phyloP scores from a whole-genome alignment of 2,329 filamentous ascomycete genomes.

The Aspergillus neoniger region DNA sequence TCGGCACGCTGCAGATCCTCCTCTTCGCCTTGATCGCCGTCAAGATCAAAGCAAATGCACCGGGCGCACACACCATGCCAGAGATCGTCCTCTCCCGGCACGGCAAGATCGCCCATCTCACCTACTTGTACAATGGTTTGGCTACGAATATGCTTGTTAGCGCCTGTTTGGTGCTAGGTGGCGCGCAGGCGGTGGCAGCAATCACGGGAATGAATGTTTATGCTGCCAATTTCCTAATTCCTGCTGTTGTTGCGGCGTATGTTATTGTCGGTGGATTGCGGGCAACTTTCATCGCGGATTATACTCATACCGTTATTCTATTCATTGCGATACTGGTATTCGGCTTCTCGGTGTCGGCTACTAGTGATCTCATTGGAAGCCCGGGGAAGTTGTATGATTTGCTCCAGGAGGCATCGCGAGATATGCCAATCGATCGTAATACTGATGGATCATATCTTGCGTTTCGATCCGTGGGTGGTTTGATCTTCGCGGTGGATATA shows the following conservation, averaged over 20 bases:
- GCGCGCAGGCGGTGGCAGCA: slow-evolving; percentile 42
- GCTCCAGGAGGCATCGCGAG: slow-evolving; percentile 33
- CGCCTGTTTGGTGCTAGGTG: slow-evolving; percentile 43
- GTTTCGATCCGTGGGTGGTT: slow-evolving; percentile 37
- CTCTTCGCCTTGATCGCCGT: slow-evolving; percentile 46
- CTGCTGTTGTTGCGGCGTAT: slow-evolving; percentile 43
- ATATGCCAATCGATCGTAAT: slow-evolving; percentile 35
- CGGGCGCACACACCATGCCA: slow-evolving; percentile 47
- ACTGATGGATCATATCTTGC: slow-evolving; percentile 41
- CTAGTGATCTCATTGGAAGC: slow-evolving; percentile 35
- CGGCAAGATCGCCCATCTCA: slow-evolving; percentile 41
- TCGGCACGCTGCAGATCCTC: slow-evolving; percentile 45
- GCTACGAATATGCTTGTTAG: slow-evolving; percentile 48
- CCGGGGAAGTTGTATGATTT: slow-evolving; percentile 42
- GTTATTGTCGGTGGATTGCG: slow-evolving; percentile 45
- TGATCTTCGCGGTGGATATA: slow-evolving; percentile 43
- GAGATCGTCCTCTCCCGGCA: slow-evolving; percentile 46
- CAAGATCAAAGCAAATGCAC: slow-evolving; percentile 45
- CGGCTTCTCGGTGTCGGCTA: slow-evolving; percentile 40
- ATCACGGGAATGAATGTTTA: slow-evolving; percentile 48
- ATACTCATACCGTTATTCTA: slow-evolving; percentile 45
- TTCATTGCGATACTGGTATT: slow-evolving; percentile 45
- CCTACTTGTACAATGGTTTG: slow-evolving; percentile 44
- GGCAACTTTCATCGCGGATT: slow-evolving; percentile 47
- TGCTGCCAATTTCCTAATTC: slow-evolving; percentile 45